Percentiles rank a stretch among this genome's conserved stretches.
phyloP scores from a whole-genome alignment of 805 yeast genomes.

The Ogataea pini region DNA sequence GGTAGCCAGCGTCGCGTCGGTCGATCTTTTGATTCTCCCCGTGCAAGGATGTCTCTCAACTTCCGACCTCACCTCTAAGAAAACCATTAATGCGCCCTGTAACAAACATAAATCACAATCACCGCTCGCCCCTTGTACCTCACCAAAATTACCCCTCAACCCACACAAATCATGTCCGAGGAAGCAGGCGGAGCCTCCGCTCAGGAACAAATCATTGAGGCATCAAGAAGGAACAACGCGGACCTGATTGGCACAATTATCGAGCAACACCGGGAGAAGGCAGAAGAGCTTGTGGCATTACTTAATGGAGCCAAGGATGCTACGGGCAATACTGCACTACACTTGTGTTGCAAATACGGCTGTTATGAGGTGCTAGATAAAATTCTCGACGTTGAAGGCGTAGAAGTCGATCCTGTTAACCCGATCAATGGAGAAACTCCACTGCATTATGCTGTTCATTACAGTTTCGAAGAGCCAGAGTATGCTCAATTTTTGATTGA shows the following conservation, averaged over 20 bases:
- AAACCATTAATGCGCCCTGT: neutral
- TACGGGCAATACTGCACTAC: slow-evolving; percentile 78
- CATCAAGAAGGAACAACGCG: slow-evolving; percentile 83
- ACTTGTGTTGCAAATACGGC: slow-evolving; percentile 79
- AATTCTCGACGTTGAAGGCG: slow-evolving; percentile 83
- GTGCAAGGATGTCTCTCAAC: too few species aligned
- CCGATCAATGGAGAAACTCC: slow-evolving; percentile 82
- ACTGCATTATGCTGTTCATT: slow-evolving; percentile 79
- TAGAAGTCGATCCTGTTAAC: slow-evolving; percentile 82
- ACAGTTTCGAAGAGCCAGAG: slow-evolving; percentile 77
- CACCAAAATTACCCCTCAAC: neutral
- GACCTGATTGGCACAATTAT: slow-evolving; percentile 67
- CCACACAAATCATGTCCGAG: slow-evolving; percentile 5
- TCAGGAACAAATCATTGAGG: slow-evolving; percentile 79
- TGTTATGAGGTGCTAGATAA: slow-evolving; percentile 83
- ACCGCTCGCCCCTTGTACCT: neutral
- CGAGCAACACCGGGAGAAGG: slow-evolving; percentile 33
- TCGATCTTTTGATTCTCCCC: too few species aligned
- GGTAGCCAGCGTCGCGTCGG: too few species aligned
- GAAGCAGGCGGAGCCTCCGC: slow-evolving; percentile 62
- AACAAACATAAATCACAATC: neutral
- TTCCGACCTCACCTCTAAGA: too few species aligned
- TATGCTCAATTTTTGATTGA: slow-evolving; percentile 79
- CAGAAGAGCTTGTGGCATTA: slow-evolving; percentile 42
- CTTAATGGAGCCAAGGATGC: slow-evolving; percentile 75